phyloP scores from a whole-genome alignment of 1,284 basidiomycete genomes.

The Apiotrichum gracile region DNA sequence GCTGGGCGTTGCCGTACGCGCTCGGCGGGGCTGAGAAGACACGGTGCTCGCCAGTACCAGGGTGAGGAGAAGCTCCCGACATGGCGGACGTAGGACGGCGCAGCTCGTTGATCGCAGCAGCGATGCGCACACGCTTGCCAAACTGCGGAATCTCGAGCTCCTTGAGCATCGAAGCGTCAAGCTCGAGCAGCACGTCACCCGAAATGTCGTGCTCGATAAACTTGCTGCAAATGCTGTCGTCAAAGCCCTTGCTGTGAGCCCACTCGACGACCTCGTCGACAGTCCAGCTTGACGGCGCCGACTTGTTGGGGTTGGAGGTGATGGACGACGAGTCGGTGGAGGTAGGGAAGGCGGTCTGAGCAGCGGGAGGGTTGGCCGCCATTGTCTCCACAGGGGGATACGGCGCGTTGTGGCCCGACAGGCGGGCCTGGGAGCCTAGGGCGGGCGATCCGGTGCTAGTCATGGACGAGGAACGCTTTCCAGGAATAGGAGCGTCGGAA shows the following conservation, averaged over 20 bases:
- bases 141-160: conserved; percentile 94
- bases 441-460: neutral
- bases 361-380: neutral
- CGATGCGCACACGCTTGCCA: conserved; percentile 88
- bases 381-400: neutral
- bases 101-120: conserved; percentile 89
- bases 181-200: conserved; percentile 90
- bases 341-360: neutral
- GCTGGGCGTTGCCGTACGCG: neutral
- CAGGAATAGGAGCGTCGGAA: neutral
- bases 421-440: neutral
- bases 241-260: conserved; percentile 79
- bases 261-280: conserved; percentile 88
- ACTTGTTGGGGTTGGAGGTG: conserved; percentile 22
- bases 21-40: neutral
- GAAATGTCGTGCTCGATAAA: conserved; percentile 92
- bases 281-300: conserved; percentile 68
- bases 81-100: conserved; percentile 58
- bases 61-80: conserved; percentile 31
- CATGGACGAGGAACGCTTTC: neutral
- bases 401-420: neutral
- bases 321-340: neutral
- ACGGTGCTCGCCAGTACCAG: neutral
- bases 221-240: conserved; percentile 71
- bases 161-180: conserved; percentile 87